Evolutionary conservation across 257 asterid species (phyloP).

Genomic region (Plantago major): DNA sequence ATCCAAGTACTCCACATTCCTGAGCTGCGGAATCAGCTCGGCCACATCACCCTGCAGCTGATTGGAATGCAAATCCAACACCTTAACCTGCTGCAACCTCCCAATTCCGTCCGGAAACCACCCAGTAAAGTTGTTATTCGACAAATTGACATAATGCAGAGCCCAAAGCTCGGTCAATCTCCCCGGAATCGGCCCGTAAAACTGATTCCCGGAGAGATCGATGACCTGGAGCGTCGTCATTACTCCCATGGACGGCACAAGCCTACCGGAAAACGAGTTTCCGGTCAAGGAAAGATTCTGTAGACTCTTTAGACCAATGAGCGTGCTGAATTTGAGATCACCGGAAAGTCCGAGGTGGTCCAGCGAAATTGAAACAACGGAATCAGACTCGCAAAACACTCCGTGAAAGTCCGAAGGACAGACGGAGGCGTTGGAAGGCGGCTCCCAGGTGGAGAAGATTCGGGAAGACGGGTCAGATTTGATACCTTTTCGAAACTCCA

Average conservation of each 20-base stretch:
- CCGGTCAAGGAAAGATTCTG: slow-evolving; percentile 66
- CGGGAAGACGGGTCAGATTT: slow-evolving; percentile 54
- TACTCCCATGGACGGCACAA: slow-evolving; percentile 64
- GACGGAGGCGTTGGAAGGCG: slow-evolving; percentile 29
- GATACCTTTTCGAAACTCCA: slow-evolving; percentile 80
- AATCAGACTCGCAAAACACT: slow-evolving; percentile 46
- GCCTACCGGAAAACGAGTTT: slow-evolving; percentile 65
- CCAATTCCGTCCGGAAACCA: slow-evolving; percentile 59
- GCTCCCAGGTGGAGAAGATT: slow-evolving; percentile 55
- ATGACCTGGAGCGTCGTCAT: slow-evolving; percentile 58
- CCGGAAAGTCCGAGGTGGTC: slow-evolving; percentile 57
- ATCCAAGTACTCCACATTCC: slow-evolving; percentile 68
- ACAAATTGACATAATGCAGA: slow-evolving; percentile 56
- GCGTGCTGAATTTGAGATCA: slow-evolving; percentile 65
- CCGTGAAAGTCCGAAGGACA: slow-evolving; percentile 69
- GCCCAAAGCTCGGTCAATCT: slow-evolving; percentile 60
- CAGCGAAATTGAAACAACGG: slow-evolving; percentile 50
- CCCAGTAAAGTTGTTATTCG: slow-evolving; percentile 53
- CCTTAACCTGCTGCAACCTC: slow-evolving; percentile 67
- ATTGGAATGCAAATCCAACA: slow-evolving; percentile 72
- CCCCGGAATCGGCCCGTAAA: slow-evolving; percentile 75
- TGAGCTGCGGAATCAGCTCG: slow-evolving; percentile 48
- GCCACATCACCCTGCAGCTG: slow-evolving; percentile 47
- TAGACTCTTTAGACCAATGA: slow-evolving; percentile 50
- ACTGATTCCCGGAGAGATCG: slow-evolving; percentile 74